phyloP scores from a whole-genome alignment of 1,284 basidiomycete species.

The Sphaerobolus stellatus region DNA sequence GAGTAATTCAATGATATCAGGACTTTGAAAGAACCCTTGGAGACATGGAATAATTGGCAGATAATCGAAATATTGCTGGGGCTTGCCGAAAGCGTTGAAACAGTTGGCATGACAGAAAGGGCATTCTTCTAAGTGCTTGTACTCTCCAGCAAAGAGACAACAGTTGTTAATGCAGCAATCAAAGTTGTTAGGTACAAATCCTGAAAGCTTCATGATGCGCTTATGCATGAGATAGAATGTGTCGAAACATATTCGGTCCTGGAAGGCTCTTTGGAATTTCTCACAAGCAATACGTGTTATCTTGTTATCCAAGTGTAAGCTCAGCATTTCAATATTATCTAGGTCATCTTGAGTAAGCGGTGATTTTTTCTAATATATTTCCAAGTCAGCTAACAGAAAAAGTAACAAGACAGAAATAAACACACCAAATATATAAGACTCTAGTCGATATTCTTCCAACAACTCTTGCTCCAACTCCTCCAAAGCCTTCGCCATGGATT shows the following conservation, averaged over 20 bases:
- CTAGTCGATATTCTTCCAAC: neutral
- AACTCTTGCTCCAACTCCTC: neutral
- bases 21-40: constrained; percentile 24
- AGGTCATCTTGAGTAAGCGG: neutral
- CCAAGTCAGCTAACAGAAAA: neutral
- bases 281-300: neutral
- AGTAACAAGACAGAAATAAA: neutral
- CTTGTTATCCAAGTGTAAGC: neutral
- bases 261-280: neutral
- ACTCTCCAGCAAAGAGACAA: constrained; percentile 30
- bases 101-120: constrained; percentile 32
- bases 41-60: constrained; percentile 36
- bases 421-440: neutral
- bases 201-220: neutral
- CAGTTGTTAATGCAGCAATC: constrained; percentile 24
- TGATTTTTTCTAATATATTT: neutral
- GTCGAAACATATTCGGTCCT: neutral
- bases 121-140: constrained; percentile 26
- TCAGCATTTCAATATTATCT: neutral
- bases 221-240: neutral
- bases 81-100: constrained; percentile 19
- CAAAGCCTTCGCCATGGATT: neutral
- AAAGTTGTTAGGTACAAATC: neutral
- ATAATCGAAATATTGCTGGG: constrained; percentile 26
- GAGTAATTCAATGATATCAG: constrained; percentile 18